Evolutionary conservation across 768 basidiomycete genomes (phyloP).

Genomic region (Naganishia randhawae): DNA sequence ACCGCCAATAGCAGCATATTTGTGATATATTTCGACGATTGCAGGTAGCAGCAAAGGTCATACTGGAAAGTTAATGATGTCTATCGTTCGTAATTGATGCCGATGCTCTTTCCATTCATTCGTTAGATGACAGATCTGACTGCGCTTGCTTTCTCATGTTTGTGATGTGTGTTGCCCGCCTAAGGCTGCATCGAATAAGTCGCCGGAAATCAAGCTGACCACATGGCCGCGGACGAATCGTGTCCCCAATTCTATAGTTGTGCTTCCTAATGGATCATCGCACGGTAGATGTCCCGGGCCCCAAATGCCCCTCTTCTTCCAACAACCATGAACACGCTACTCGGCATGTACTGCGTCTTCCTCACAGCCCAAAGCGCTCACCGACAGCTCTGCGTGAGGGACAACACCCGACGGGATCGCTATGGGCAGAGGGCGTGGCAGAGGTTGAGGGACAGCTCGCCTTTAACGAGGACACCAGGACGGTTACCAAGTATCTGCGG

Average conservation of each 20-base stretch:
- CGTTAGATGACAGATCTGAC: background rate
- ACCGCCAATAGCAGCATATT: constrained; percentile 33
- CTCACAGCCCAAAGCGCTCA: constrained; percentile 32
- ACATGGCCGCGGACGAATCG: background rate
- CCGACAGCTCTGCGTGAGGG: constrained; percentile 32
- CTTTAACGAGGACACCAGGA: constrained; percentile 30
- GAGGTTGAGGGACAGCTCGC: constrained; percentile 31
- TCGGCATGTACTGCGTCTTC: constrained; percentile 31
- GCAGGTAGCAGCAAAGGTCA: constrained; percentile 37
- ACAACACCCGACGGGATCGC: constrained; percentile 36
- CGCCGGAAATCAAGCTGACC: background rate
- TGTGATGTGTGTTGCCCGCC: background rate
- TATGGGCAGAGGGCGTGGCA: constrained; percentile 35
- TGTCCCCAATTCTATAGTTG: background rate
- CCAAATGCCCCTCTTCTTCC: constrained; percentile 33
- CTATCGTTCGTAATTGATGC: constrained; percentile 24
- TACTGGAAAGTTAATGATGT: constrained; percentile 34
- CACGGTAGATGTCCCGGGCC: constrained; percentile 24
- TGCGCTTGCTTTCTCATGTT: background rate
- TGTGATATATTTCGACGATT: constrained; percentile 34
- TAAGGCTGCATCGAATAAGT: constrained; percentile 1
- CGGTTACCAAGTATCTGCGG: constrained; percentile 35
- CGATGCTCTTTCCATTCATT: background rate
- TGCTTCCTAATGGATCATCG: constrained; percentile 20
- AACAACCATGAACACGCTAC: constrained; percentile 34